Conservation (phyloP, 495 filamentous ascomycete species). For the Neurospora sp. region DNA sequence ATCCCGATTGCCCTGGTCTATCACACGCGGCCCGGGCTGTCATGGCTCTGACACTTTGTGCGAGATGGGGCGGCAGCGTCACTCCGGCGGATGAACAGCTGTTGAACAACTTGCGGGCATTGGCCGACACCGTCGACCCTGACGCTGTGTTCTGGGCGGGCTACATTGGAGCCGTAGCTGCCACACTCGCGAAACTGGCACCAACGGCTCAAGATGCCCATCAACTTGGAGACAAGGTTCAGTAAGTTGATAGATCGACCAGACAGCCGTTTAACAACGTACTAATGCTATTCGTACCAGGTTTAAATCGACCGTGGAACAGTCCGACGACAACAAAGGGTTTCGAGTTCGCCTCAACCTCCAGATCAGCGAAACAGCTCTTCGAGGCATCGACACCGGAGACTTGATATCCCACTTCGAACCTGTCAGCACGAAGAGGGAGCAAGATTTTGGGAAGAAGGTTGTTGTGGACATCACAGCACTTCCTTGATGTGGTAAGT, state of each 20-base stretch:
- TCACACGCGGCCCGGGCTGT: conserved; percentile 60
- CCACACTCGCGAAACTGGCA: conserved; percentile 22
- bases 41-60: conserved; percentile 62
- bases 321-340: conserved; percentile 12
- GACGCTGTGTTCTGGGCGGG: conserved; percentile 34
- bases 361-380: conserved; percentile 13
- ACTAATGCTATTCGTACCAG: conserved; percentile 11
- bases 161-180: conserved; percentile 31
- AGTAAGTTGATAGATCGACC: conserved; percentile 14
- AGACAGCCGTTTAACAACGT: background rate
- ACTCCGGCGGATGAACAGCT: conserved; percentile 36
- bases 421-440: conserved; percentile 15
- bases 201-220: conserved; percentile 18
- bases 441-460: conserved; percentile 12
- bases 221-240: conserved; percentile 16
- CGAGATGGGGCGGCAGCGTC: conserved; percentile 63
- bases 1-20: conserved; percentile 60
- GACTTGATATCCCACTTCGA: conserved; percentile 22
- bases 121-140: conserved; percentile 20
- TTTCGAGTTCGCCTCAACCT: conserved; percentile 22
- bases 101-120: conserved; percentile 24
- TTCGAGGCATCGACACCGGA: conserved; percentile 13
- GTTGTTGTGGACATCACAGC: conserved; percentile 10
- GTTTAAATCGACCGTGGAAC: conserved; percentile 14
- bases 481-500: conserved; percentile 1